Conservation (phyloP, 2,329 filamentous ascomycete genomes). For the Microdochium nivale region DNA sequence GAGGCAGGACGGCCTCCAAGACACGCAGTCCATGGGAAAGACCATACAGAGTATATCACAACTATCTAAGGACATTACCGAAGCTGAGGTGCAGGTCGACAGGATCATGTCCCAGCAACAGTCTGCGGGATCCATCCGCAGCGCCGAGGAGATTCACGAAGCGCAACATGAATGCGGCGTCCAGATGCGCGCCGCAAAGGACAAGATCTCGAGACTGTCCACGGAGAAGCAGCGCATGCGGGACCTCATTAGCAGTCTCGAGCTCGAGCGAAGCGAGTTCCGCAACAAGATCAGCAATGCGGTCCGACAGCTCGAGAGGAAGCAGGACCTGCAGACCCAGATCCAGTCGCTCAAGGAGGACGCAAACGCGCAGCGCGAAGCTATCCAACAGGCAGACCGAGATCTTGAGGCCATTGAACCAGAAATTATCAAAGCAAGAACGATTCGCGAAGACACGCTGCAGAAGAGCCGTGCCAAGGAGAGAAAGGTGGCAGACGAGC, state of each 20-base stretch:
- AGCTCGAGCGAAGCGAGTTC: conserved; percentile 70
- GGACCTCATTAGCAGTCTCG: conserved; percentile 58
- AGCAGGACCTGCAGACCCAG: conserved; percentile 59
- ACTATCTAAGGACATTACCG: conserved; percentile 61
- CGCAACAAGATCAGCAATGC: conserved; percentile 64
- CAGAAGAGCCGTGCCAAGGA: conserved; percentile 65
- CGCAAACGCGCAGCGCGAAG: conserved; percentile 58
- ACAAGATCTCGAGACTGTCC: conserved; percentile 55
- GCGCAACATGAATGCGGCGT: conserved; percentile 61
- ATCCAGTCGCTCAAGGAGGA: conserved; percentile 66
- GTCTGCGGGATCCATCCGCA: conserved; percentile 54
- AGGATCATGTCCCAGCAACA: conserved; percentile 70
- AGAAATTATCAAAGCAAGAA: conserved; percentile 65
- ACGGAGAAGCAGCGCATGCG: conserved; percentile 64
- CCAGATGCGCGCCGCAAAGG: conserved; percentile 56
- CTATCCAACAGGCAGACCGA: conserved; percentile 59
- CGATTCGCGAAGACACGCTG: conserved; percentile 68
- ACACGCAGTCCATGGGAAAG: conserved; percentile 68
- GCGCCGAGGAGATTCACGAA: conserved; percentile 76
- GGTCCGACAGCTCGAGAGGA: conserved; percentile 72
- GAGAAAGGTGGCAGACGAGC: conserved; percentile 60
- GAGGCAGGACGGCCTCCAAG: conserved; percentile 56
- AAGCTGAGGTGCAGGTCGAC: conserved; percentile 64
- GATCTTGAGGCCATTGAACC: conserved; percentile 70
- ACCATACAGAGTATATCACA: conserved; percentile 69